phyloP scores from a whole-genome alignment of 805 yeast genomes.

The Candida maris region DNA sequence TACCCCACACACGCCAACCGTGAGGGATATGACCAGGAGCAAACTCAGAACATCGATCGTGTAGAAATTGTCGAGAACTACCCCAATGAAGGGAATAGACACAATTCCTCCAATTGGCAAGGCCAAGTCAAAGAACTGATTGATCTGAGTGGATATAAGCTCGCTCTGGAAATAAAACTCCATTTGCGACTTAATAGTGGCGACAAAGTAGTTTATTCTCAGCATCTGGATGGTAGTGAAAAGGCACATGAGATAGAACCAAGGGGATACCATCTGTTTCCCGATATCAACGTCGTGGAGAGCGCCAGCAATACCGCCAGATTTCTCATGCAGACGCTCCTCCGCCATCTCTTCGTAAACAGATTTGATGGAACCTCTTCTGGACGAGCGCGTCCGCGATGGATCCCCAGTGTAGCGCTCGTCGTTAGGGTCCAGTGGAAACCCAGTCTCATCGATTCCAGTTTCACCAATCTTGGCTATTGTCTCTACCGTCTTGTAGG shows the following conservation, averaged over 20 bases:
- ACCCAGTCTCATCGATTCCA: slow-evolving; percentile 70
- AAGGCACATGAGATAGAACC: slow-evolving; percentile 75
- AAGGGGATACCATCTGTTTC: slow-evolving; percentile 50
- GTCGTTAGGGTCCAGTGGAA: slow-evolving; percentile 47
- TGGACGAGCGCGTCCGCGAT: slow-evolving; percentile 16
- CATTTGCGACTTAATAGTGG: slow-evolving; percentile 83
- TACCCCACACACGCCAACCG: slow-evolving; percentile 71
- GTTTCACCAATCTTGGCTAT: slow-evolving; percentile 68
- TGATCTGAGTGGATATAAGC: slow-evolving; percentile 50
- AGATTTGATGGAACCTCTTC: slow-evolving; percentile 42
- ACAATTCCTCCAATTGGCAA: slow-evolving; percentile 85
- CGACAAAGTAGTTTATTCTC: slow-evolving; percentile 88
- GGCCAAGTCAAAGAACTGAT: slow-evolving; percentile 78
- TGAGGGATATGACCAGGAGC: slow-evolving; percentile 50
- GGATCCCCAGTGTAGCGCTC: slow-evolving; percentile 24
- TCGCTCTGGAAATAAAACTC: slow-evolving; percentile 56
- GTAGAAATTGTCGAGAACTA: slow-evolving; percentile 68
- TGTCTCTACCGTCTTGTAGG: slow-evolving; percentile 69
- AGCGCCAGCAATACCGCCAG: slow-evolving; percentile 75
- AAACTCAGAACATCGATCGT: slow-evolving; percentile 55
- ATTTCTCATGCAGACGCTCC: slow-evolving; percentile 42
- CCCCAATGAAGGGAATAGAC: slow-evolving; percentile 84
- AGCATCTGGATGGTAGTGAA: slow-evolving; percentile 89
- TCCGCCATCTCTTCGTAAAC: slow-evolving; percentile 67
- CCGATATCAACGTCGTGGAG: slow-evolving; percentile 54